Evolutionary conservation across 768 basidiomycete genomes (phyloP).

Genomic region (Megacollybia marginata): DNA sequence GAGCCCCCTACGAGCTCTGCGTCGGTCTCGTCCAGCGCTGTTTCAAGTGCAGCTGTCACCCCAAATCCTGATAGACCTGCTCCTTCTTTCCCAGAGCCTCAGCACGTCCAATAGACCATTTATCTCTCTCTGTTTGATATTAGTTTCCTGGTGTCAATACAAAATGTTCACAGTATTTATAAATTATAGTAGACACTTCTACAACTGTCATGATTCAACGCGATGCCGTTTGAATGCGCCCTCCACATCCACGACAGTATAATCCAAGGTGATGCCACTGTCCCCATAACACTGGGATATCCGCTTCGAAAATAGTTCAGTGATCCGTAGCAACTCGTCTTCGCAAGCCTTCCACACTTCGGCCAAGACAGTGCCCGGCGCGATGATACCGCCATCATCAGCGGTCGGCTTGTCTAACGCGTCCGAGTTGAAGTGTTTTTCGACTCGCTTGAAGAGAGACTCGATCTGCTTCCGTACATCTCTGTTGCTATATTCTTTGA

Average conservation of each 20-base stretch:
- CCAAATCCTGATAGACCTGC: not conserved
- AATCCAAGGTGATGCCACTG: conserved; percentile 67
- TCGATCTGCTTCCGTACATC: conserved; percentile 89
- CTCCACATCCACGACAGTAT: conserved; percentile 67
- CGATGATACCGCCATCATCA: conserved; percentile 47
- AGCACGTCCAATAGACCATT: conserved; percentile 9
- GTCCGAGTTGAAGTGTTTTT: conserved; percentile 87
- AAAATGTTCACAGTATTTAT: too few species aligned
- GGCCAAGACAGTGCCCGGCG: conserved; percentile 60
- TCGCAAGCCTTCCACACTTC: conserved; percentile 92
- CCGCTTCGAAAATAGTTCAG: conserved; percentile 57
- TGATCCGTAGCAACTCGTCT: conserved; percentile 70
- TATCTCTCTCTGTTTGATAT: too few species aligned
- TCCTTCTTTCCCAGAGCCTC: conserved; percentile 35
- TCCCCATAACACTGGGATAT: conserved; percentile 79
- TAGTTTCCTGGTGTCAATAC: too few species aligned
- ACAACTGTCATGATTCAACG: conserved; percentile 3
- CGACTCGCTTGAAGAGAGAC: conserved; percentile 80
- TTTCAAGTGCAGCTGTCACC: conserved; percentile 5
- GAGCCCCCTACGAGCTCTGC: conserved; percentile 4
- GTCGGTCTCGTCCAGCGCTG: conserved; percentile 12
- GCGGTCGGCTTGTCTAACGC: conserved; percentile 58
- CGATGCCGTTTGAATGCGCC: conserved; percentile 66
- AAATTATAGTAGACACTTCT: too few species aligned
- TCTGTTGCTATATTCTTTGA: conserved; percentile 82